These are phyloP conservation scores for Penicillium psychrofluorescens DNA, from an alignment of 495 filamentous ascomycete genomes.

Conservation along the genomic window DNA sequence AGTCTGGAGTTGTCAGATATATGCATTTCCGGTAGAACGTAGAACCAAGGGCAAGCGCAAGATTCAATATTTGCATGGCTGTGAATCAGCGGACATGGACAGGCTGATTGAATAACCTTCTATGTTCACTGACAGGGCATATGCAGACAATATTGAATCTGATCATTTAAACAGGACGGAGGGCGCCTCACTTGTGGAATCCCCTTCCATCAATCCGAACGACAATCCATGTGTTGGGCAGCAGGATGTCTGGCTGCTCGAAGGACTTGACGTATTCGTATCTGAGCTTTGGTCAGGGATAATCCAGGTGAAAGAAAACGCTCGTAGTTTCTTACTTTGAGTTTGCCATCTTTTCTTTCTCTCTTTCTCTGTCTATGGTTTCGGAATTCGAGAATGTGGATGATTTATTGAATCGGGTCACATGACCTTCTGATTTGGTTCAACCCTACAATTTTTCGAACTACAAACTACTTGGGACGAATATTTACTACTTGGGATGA, in stretches of 20 bases:
- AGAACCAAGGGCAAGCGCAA: no score
- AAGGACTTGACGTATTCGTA: constrained; percentile 91
- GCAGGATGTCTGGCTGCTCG: constrained; percentile 70
- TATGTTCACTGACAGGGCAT: not conserved
- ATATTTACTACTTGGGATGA: no score
- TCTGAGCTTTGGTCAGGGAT: constrained; percentile 32
- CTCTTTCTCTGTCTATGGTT: constrained; percentile 1
- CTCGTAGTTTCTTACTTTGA: constrained; percentile 43
- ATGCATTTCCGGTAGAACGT: no score
- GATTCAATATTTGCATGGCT: no score
- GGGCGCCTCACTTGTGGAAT: constrained; percentile 70
- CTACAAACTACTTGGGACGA: no score
- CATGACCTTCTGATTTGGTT: no score
- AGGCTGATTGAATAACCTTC: not conserved
- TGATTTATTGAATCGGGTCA: no score
- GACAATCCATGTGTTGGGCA: constrained; percentile 90
- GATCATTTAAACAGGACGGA: not conserved
- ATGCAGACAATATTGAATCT: not conserved
- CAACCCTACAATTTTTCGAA: no score
- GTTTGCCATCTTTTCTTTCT: constrained; percentile 47
- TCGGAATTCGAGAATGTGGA: not conserved
- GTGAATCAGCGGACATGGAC: not conserved
- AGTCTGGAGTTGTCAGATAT: constrained; percentile 43
- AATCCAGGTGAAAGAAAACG: not conserved
- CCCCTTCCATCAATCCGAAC: constrained; percentile 87